A percentile compares a stretch with the other conserved stretches of the same genome.
Evolutionary conservation across 2,329 filamentous ascomycete species (phyloP).

Genomic region (Sodiomyces alkalinus): DNA sequence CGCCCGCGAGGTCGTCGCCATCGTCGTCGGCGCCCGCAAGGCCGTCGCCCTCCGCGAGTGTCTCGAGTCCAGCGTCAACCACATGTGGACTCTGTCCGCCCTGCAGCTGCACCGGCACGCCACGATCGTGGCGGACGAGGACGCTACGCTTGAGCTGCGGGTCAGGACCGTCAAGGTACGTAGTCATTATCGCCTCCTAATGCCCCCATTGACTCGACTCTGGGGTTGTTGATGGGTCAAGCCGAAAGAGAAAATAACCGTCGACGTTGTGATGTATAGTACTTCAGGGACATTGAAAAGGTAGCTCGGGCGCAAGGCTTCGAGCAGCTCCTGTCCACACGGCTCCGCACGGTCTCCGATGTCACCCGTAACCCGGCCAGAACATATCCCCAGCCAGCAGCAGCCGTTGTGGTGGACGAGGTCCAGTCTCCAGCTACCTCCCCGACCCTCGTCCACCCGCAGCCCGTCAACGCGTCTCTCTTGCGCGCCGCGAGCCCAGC

Average conservation of each 20-base stretch:
- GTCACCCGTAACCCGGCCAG: neutral
- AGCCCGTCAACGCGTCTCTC: slow-evolving; percentile 39
- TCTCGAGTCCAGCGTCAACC: slow-evolving; percentile 69
- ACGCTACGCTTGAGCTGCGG: slow-evolving; percentile 57
- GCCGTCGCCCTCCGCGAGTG: slow-evolving; percentile 64
- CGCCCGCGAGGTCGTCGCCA: slow-evolving; percentile 66
- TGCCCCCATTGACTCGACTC: no score
- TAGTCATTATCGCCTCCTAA: no score
- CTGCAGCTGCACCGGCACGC: slow-evolving; percentile 70
- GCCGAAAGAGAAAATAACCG: no score
- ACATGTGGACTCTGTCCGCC: slow-evolving; percentile 80
- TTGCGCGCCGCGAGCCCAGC: slow-evolving; percentile 36
- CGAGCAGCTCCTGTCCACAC: slow-evolving; percentile 41
- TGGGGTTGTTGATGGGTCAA: no score
- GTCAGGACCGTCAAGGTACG: slow-evolving; percentile 55
- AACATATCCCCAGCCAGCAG: slow-evolving; percentile 8
- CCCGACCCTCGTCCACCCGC: slow-evolving; percentile 34
- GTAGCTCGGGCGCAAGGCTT: slow-evolving; percentile 41
- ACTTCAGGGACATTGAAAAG: slow-evolving; percentile 58
- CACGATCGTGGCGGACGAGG: slow-evolving; percentile 72
- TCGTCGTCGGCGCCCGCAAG: slow-evolving; percentile 72
- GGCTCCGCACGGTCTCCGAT: slow-evolving; percentile 37
- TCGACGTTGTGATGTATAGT: no score
- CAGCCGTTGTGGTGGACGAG: slow-evolving; percentile 26
- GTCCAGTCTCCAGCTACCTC: slow-evolving; percentile 20